Base-by-base conservation (phyloP, 768 basidiomycete species). In the Termitomyces sp. region DNA sequence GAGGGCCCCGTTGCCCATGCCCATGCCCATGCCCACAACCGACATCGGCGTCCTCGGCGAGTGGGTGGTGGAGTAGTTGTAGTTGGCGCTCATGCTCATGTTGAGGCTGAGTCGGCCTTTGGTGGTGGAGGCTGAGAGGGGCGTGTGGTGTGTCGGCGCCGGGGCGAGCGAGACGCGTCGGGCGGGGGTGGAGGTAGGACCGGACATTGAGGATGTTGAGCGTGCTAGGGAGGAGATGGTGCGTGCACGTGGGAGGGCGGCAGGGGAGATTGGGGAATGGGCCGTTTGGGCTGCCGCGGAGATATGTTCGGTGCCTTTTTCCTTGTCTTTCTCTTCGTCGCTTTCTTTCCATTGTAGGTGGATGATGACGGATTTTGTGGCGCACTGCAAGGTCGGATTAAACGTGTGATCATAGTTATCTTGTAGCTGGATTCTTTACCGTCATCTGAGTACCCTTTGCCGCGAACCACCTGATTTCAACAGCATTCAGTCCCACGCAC, bases 321-420 rank as follows among this genome's bases (percentile, higher is more conserved):
- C 55, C 14, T 64, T 44, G 58, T 65, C 60, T 23, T 71, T 69
- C 30, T 66, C 70, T 35, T 74, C 82, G 3, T 75, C 83, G 10
- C 80, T 82, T 70, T 93, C 89, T 60, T 87, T 87, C 92, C 92
- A 94, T 70, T 93, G 89, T 2, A 94, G 73, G 66, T 93, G 92
- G 43, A 94, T 69, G 57, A 94, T 91, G 20, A 93, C 77, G 2
- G 89, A 91, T 71, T 94, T 94, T 0, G 92, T 94, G 1, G 92
- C 92, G 65, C 92, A 94, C 92, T 93, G 5, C 28, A 13, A 38
- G 9, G 10, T 43, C 9, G 38, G 14, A 38, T 38, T 16, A 16
- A 6, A 14, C 14, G 16, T 38, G 38, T 36, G 12, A 12, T 36
- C 36, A 12, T 2, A 40, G 7, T 18, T n/a, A 18, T 6, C 18